Evolutionary conservation across 1,139 yeast genomes (phyloP), one percentile per base, ranked within the genome.

Genomic region (Yamadazyma kanchanaburiensis): DNA sequence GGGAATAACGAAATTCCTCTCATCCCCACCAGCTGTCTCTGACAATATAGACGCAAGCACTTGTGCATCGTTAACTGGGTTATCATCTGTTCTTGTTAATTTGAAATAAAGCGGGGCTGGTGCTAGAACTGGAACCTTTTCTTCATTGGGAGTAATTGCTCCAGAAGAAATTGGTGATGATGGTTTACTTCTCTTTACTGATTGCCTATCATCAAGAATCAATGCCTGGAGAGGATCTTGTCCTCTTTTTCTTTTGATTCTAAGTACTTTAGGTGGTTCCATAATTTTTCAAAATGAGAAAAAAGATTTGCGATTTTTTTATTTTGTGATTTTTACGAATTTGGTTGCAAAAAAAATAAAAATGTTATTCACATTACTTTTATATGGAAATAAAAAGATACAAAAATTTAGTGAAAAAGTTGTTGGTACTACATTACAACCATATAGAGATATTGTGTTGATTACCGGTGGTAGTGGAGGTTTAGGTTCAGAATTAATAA

Each of bases 161-260:
- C 54, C 50, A 2, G 64, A 51, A 4, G 55, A 38, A 4, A 43
- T 33, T 1, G 69, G 67, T 3, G 68, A 53, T 5, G 63, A 52
- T 1, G 67, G 66, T 39, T 71, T 70, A 11, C 75, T 60, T 30
- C 74, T 49, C 42, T 75, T 75, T 22, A 57, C 61, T 28, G 45
- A 49, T 31, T 58, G 58, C 35, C 51, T 55, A 46, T 60, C 62
- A 45, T 64, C 67, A 31, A 66, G 45, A 33, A 69, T 62, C 42
- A 89, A 66, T 1, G 96, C 95, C 44, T 84, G 87, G 15, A 89
- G 67, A 2, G 96, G 95, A 42, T 85, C 95, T 48, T 86, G 94
- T 33, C 78, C 80, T 38, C 95, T 70, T 50, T 83, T 81, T 40
- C 97, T 70, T 58, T 89, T 89, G 53, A 89, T 82, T 37, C 96